Evolutionary conservation across 257 asterid species (phyloP), one percentile per base, ranked within the genome.

Genomic region (Fraxinus pennsylvanica): DNA sequence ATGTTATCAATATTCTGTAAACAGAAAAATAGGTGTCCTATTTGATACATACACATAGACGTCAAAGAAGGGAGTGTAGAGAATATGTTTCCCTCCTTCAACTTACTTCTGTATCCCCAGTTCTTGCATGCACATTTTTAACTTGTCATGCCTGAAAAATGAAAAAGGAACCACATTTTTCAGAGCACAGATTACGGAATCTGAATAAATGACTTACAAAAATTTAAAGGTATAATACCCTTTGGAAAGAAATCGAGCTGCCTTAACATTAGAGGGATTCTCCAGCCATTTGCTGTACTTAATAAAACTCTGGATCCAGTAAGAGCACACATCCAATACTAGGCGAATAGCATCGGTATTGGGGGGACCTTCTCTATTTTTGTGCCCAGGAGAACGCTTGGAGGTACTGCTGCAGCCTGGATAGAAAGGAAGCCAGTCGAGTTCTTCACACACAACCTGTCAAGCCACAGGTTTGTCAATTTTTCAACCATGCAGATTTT

Each of bases 391-490:
- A 69, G 81, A 63, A 78, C 79, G 85, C 61, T 84, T 92, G 75
- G 87, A 79, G 80, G 80, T 80, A 75, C 83, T 81, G 82, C 87
- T 87, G 77, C 47, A 77, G 81, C 96, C 97, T 74, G 98, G 98
- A 85, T 90, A 92, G 86, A 93, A 92, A 45, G 96, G 98, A 86
- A 96, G 94, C 98, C 99, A 93, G 72, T 93, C 99, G 77, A 96
- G 91, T 92, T 96, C 99, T 85, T 96, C 99, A 86, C 96, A 93
- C 35, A 93, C 98, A 83, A 96, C 98, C 99, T 96, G 90, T 87
- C 70, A 79, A 69, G 81, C 74, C 3, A 75, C 38, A 76, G 68
- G 61, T 47, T 21, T 74, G 59, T 82, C 78, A 85, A 81, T 38
- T 76, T 82, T 32, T 84, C 65, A 76, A 79, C 33, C 72, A 83